phyloP scores from a whole-genome alignment of 192 early-diverging fungal species.

The Chytriomyces sp. region DNA sequence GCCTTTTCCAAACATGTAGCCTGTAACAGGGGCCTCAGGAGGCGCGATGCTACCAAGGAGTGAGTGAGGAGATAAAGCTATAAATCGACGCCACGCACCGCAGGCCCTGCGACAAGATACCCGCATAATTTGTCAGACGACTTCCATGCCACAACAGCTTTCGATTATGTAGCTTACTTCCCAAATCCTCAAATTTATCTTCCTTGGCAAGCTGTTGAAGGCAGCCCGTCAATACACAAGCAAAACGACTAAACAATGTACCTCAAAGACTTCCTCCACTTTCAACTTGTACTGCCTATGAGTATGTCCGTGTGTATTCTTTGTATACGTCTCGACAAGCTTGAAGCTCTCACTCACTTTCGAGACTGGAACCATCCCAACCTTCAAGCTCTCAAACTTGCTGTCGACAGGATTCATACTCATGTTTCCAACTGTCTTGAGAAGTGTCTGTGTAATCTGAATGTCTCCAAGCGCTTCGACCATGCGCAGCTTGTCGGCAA shows the following conservation, averaged over 20 bases:
- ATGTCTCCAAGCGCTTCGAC: constrained; percentile 70
- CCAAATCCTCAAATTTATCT: constrained; percentile 45
- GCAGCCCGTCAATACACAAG: constrained; percentile 43
- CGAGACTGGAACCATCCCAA: constrained; percentile 59
- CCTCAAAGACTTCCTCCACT: constrained; percentile 47
- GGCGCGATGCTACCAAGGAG: constrained; percentile 57
- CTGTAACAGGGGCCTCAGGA: constrained; percentile 68
- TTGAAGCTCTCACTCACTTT: constrained; percentile 54
- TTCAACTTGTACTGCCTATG: constrained; percentile 50
- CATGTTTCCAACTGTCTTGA: constrained; percentile 48
- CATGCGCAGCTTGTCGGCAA: constrained; percentile 68
- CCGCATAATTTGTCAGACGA: constrained; percentile 73
- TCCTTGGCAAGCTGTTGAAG: constrained; percentile 61
- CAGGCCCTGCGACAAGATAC: constrained; percentile 69
- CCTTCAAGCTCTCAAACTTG: constrained; percentile 59
- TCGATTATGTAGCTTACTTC: constrained; percentile 55
- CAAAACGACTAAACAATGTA: constrained; percentile 30
- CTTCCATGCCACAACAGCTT: constrained; percentile 80
- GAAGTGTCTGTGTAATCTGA: constrained; percentile 62
- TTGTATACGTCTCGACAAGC: constrained; percentile 60
- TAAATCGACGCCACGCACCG: background rate
- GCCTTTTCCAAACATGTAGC: constrained; percentile 82
- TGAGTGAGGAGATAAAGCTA: background rate
- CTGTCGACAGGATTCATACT: constrained; percentile 61
- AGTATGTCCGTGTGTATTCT: constrained; percentile 68